Base-by-base conservation (phyloP, 2,329 filamentous ascomycete species). In the Akanthomyces lecanii region DNA sequence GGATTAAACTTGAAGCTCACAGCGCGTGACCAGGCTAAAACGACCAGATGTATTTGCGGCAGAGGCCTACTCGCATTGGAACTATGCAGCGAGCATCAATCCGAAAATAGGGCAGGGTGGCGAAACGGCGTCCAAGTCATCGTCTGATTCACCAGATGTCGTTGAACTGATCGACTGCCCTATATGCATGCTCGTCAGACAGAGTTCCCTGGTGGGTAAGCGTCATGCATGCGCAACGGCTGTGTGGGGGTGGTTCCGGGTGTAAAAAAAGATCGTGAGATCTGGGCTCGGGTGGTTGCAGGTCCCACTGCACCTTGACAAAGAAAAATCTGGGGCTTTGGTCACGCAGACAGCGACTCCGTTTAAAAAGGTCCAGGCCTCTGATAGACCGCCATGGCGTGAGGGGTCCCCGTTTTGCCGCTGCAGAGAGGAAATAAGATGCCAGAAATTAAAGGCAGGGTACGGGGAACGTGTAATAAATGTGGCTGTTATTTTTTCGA, bases 191-290 rank as follows among this genome's bases (percentile, higher is more conserved):
- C 11, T 21, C 12, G 44, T 38, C 25, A 30, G 54, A 56, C 54
- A 33, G 48, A 7, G 16, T 50, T 52, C 36, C 57, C 10, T 33
- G 57, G 16, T 60, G 47, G 57, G n/a, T 56, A 50, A 62, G 45
- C 36, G 52, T 44, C 52, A 62, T 56, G 53, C 52, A 51, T 36
- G 33, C 23, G n/a, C 36, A 51, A 33, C 45, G 42, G 42, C 52
- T 62, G 60, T 62, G 60, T 56, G 60, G 52, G 60, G 60, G 60
- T 30, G 30, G 25, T 25, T 48, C 30, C 30, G 18, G 28, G 33
- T 47, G 52, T 16, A 51, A 47, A 44, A 55, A 40, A 59, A 44
- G 62, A 63, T 63, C 62, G 55, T 59, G 55, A 59, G 62, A 63
- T 63, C 62, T 47, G 14, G 36, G 18, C 30, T 54, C 14, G 57